These are phyloP conservation scores for Skeletonema marinoi DNA, from an alignment of 108 stramenopile genomes.

Conservation along the genomic window DNA sequence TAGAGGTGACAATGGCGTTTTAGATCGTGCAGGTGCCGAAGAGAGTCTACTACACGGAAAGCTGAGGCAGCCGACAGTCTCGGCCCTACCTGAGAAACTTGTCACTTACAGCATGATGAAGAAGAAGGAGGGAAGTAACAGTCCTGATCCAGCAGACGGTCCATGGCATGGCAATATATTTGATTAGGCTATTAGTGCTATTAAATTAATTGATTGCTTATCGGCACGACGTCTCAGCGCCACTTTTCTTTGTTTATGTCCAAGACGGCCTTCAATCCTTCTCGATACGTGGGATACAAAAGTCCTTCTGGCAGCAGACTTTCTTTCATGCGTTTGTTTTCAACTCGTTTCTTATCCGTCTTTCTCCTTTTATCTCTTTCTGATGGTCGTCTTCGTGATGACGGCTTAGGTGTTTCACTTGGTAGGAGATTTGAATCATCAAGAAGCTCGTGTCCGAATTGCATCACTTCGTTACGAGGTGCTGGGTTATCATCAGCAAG, in stretches of 20 bases:
- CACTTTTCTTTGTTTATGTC: constrained; percentile 15
- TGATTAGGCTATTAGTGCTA: not conserved
- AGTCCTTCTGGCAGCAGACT: constrained; percentile 35
- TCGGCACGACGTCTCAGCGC: not conserved
- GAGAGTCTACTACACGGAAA: constrained; percentile 73
- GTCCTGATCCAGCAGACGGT: constrained; percentile 17
- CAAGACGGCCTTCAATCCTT: constrained; percentile 50
- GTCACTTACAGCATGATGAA: constrained; percentile 67
- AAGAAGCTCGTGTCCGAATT: constrained; percentile 41
- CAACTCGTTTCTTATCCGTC: constrained; percentile 57
- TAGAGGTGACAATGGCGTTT: constrained; percentile 45
- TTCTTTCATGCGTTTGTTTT: constrained; percentile 52
- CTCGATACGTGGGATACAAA: constrained; percentile 66
- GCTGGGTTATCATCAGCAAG: constrained; percentile 73
- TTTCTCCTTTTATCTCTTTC: constrained; percentile 53
- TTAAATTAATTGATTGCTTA: not conserved
- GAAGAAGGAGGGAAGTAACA: constrained; percentile 45
- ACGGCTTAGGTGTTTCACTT: not conserved
- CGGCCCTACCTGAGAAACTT: constrained; percentile 76
- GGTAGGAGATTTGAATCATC: constrained; percentile 10
- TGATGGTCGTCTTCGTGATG: not conserved
- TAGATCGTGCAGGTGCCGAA: constrained; percentile 65
- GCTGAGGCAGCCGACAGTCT: constrained; percentile 37
- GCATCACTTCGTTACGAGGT: constrained; percentile 51
- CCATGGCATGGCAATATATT: constrained; percentile 46